Conservation (phyloP, 768 basidiomycete genomes). For the Lenzites betulinus region DNA sequence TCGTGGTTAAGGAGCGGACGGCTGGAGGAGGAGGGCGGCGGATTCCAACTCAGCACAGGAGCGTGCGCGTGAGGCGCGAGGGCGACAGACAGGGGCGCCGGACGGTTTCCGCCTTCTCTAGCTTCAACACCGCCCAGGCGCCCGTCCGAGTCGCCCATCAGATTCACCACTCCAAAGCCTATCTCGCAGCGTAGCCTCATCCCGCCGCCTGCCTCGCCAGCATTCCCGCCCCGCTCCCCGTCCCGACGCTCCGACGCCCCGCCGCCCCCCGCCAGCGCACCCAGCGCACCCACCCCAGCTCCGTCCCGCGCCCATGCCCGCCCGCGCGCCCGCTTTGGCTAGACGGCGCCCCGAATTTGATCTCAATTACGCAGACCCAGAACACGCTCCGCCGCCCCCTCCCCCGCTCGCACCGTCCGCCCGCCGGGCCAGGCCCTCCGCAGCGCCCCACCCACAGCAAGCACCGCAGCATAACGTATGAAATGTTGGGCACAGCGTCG, state of each 20-base stretch:
- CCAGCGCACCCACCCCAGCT: not conserved
- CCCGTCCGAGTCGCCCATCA: slow-evolving; percentile 15
- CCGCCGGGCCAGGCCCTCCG: not conserved
- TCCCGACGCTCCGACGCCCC: not conserved
- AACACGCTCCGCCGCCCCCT: slow-evolving; percentile 10
- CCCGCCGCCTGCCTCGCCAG: not conserved
- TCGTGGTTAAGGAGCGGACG: slow-evolving; percentile 23
- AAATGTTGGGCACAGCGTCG: slow-evolving; percentile 10
- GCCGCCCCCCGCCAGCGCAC: slow-evolving; percentile 10
- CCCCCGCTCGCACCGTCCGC: slow-evolving; percentile 2
- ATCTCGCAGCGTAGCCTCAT: slow-evolving; percentile 4
- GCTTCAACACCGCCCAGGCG: slow-evolving; percentile 15
- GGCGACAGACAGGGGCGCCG: slow-evolving; percentile 27
- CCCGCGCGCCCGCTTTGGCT: slow-evolving; percentile 11
- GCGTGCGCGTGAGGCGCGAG: not conserved
- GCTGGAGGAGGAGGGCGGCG: slow-evolving; percentile 17
- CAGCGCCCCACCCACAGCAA: not conserved
- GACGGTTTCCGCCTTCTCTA: slow-evolving; percentile 14
- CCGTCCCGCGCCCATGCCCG: not conserved
- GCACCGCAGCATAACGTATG: slow-evolving; percentile 3
- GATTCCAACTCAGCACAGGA: slow-evolving; percentile 23
- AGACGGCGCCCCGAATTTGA: slow-evolving; percentile 18
- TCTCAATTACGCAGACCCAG: slow-evolving; percentile 22
- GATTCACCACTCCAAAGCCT: slow-evolving; percentile 20
- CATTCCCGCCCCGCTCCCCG: not conserved